Base-by-base conservation (phyloP, 768 basidiomycete genomes). In the Naganishia vishniacii region DNA sequence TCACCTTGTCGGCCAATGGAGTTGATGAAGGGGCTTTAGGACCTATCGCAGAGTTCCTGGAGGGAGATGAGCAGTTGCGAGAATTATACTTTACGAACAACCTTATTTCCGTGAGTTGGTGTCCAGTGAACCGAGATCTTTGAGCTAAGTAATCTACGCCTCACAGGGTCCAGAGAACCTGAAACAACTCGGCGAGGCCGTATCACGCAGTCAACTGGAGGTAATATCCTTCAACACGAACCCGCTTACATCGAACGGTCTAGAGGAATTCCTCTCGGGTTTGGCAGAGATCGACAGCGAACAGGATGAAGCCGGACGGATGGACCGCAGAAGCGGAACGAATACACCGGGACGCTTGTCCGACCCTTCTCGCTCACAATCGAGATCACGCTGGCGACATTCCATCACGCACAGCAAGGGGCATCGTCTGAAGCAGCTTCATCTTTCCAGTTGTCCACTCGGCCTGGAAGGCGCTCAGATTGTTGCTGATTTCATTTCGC, bases 81-180 rank as follows among this genome's bases (percentile, higher is more conserved):
- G 61, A 62, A 26, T 31, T 62, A 32, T 62, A 62, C 31, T 48
- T 62, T 18, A 46, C 61, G 29, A 46, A 62, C 20, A 62, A 62
- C 37, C 45, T 46, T 23, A 62, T 62, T 13, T 40, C 44, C 4
- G 61, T 62, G 61, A 48, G 61, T 62, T 20, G n/a, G n/a, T n/a
- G n/a, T n/a, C n/a, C n/a, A n/a, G n/a, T n/a, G n/a, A n/a, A n/a
- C n/a, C n/a, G n/a, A n/a, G n/a, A n/a, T n/a, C n/a, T n/a, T n/a
- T 13, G 11, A 18, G 42, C 11, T 44, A 44, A 44, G 42, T 6
- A 20, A 15, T 6, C 42, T 20, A 11, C 11, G 5, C n/a, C 5
- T 26, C 48, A 28, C 20, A 62, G 61, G 61, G 61, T 7, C 53
- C 53, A 41, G 61, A 62, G 4, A 29, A 62, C 28, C 20, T 62